Base-by-base conservation (phyloP, 805 yeast genomes). In the Millerago galiae region DNA sequence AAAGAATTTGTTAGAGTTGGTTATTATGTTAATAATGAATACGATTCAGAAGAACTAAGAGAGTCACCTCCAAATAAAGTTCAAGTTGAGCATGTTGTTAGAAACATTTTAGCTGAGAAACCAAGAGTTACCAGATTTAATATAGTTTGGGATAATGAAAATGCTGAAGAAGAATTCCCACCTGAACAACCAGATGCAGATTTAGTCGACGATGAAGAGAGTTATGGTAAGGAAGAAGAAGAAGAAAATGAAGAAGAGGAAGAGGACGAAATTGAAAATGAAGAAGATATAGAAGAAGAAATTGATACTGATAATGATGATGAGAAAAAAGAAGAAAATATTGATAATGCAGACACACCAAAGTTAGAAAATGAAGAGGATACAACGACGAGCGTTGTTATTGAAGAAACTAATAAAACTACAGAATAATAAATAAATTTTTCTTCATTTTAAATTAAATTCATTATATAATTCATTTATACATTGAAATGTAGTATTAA, bases 111-210 rank as follows among this genome's bases (percentile, higher is more conserved):
- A 44, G 98, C 98, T 4, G 98, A 93, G 60, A 93, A 93, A 67
- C 99, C 99, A 34, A 74, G 98, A 52, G 99, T 93, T 33, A 93
- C 99, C 7, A 72, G 97, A 50, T 93, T 93, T 66, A 93, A 93
- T 61, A 93, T 93, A 43, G 95, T 89, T 3, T 93, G 99, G 99
- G 96, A 88, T 60, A 85, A 83, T 47, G 88, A 79, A 41, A 76
- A 69, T 28, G 75, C 67, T 45, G 70, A 70, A 5, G 88, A 84
- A 40, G 79, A 80, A 40, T 83, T 75, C 52, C 95, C 91, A 11
- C 93, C 93, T 3, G 88, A 83, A 50, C 87, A 82, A 53, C 77
- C 72, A 7, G 86, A 77, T 34, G 81, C 72, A 2, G 81, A 73
- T 36, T 74, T 74, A 21, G 81, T 71, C 2, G 87, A 76, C 8